These are phyloP conservation scores for Davidsoniella virescens DNA, from an alignment of 2,329 filamentous ascomycete genomes.

Conservation along the genomic window DNA sequence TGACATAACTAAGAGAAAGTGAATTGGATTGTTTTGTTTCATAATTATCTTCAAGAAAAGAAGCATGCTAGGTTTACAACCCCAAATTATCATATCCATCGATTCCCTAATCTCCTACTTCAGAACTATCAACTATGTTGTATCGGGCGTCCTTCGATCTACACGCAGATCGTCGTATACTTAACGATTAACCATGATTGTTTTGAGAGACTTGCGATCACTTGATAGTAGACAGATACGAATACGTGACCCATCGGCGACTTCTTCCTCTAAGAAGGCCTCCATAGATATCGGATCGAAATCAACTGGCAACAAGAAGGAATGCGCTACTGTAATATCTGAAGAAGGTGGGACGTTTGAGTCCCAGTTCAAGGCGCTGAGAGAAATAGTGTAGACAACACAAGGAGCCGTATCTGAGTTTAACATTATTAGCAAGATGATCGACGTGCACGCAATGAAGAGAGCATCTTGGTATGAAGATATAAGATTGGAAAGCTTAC, in stretches of 20 bases:
- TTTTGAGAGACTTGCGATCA: slow-evolving; percentile 31
- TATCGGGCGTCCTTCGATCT: neutral
- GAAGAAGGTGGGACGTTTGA: neutral
- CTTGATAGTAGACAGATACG: slow-evolving; percentile 34
- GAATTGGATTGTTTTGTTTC: neutral
- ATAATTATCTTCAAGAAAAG: neutral
- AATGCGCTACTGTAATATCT: neutral
- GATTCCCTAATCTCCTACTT: no score
- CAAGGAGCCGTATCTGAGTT: slow-evolving; percentile 1
- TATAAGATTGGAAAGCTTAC: slow-evolving; percentile 17
- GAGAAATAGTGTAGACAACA: slow-evolving; percentile 9
- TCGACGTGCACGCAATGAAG: neutral
- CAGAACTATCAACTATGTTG: neutral
- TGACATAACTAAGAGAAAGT: slow-evolving; percentile 45
- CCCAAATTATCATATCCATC: no score
- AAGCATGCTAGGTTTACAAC: neutral
- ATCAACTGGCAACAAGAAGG: slow-evolving; percentile 14
- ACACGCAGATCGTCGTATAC: no score
- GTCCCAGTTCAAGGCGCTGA: slow-evolving; percentile 6
- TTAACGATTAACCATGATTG: slow-evolving; percentile 24
- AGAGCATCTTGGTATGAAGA: neutral
- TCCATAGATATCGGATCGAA: slow-evolving; percentile 35
- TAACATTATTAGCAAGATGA: neutral
- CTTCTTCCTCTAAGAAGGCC: slow-evolving; percentile 27
- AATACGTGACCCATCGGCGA: slow-evolving; percentile 30